Evolutionary conservation across 2,329 filamentous ascomycete species (phyloP).

Genomic region (Tolypocladium tropicale): DNA sequence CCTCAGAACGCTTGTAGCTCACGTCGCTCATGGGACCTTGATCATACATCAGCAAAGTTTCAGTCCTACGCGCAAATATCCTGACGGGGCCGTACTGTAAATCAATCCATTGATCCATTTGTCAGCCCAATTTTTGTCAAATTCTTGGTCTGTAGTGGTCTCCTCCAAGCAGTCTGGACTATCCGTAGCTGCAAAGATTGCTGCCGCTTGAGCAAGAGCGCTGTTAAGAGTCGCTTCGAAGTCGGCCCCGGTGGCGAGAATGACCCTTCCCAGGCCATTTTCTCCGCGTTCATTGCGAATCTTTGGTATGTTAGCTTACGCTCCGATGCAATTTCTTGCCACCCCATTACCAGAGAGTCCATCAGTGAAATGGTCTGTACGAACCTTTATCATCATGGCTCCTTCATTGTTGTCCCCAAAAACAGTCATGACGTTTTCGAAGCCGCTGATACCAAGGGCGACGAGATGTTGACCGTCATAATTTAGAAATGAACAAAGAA

Average conservation of each 20-base stretch:
- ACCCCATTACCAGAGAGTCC: neutral
- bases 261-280: neutral
- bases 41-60: neutral
- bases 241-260: neutral
- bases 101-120: neutral
- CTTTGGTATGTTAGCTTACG: too few species aligned
- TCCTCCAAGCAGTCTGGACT: too few species aligned
- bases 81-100: neutral
- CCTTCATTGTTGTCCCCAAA: neutral
- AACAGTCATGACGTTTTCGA: neutral
- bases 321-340: too few species aligned
- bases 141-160: too few species aligned
- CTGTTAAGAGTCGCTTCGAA: neutral
- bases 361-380: neutral
- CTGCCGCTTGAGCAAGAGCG: too few species aligned
- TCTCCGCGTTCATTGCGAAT: neutral
- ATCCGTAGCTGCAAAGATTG: too few species aligned
- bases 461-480: neutral
- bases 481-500: neutral
- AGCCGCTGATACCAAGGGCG: neutral
- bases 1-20: neutral
- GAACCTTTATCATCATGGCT: neutral
- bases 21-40: neutral
- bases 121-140: neutral
- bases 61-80: neutral